Evolutionary conservation across 73 alveolate genomes (phyloP).

Genomic region (Paramecium bursaria): DNA sequence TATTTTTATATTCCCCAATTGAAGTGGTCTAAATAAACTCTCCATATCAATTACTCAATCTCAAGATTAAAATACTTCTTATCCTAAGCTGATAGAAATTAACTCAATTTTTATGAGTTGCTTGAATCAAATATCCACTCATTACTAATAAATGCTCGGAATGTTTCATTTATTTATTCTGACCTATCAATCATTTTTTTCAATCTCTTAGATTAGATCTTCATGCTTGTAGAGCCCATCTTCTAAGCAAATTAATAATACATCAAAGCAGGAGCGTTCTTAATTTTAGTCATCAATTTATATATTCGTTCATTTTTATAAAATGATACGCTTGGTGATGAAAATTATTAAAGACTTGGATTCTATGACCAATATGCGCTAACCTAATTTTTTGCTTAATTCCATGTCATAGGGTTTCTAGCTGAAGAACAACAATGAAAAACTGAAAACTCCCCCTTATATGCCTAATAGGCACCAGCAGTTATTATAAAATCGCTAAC

Average conservation of each 20-base stretch:
- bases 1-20: slow-evolving; percentile 86
- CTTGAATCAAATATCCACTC: slow-evolving; percentile 88
- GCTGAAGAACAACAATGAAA: slow-evolving; percentile 82
- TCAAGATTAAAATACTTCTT: slow-evolving; percentile 73
- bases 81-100: slow-evolving; percentile 68
- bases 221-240: slow-evolving; percentile 72
- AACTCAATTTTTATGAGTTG: slow-evolving; percentile 58
- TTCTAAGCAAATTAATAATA: slow-evolving; percentile 63
- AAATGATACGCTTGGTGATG: slow-evolving; percentile 59
- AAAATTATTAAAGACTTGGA: slow-evolving; percentile 75
- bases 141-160: slow-evolving; percentile 71
- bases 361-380: slow-evolving; percentile 65
- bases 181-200: slow-evolving; percentile 76
- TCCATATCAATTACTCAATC: slow-evolving; percentile 82
- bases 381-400: slow-evolving; percentile 65
- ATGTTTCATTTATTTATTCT: slow-evolving; percentile 72
- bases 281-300: slow-evolving; percentile 51
- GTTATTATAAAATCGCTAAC: slow-evolving; percentile 81
- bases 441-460: slow-evolving; percentile 64
- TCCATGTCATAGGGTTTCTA: slow-evolving; percentile 82
- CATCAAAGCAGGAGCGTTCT: slow-evolving; percentile 75
- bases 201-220: slow-evolving; percentile 73
- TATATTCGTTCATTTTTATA: slow-evolving; percentile 56
- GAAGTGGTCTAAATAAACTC: slow-evolving; percentile 73
- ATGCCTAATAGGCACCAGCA: slow-evolving; percentile 66